Conservation (phyloP, 169 alveolate genomes). For the Eimeria praecox region DNA sequence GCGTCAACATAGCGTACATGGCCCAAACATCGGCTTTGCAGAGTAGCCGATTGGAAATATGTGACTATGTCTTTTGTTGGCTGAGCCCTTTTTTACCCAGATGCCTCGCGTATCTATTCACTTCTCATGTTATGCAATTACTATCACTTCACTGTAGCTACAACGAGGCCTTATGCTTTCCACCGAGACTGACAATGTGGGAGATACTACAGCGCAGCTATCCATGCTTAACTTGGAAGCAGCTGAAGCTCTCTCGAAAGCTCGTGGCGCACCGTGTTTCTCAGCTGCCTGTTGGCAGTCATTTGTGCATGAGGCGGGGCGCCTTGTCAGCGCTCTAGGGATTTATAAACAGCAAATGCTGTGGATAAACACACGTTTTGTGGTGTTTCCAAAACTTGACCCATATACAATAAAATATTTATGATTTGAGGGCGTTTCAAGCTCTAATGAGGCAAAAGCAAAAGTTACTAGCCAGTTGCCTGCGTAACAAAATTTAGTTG, state of each 20-base stretch:
- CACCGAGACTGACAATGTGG: not conserved
- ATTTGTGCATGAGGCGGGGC: slow-evolving; percentile 6
- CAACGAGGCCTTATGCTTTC: slow-evolving; percentile 9
- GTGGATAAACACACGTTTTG: not conserved
- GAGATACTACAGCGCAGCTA: not conserved
- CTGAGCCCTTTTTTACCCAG: slow-evolving; percentile 8
- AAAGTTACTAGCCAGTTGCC: not conserved
- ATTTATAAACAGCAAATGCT: not conserved
- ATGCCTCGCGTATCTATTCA: not conserved
- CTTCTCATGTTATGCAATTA: slow-evolving; percentile 24
- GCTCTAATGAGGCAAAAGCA: not conserved
- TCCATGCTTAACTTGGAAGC: not conserved
- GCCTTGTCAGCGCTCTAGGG: slow-evolving; percentile 36
- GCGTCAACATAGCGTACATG: slow-evolving; percentile 12
- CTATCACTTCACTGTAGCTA: not conserved
- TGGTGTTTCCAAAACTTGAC: not conserved
- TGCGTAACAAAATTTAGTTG: not conserved
- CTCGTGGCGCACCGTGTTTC: not conserved
- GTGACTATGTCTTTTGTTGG: slow-evolving; percentile 30
- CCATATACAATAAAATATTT: not conserved
- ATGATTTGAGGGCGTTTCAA: not conserved
- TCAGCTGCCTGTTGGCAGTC: slow-evolving; percentile 23
- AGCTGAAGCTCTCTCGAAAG: slow-evolving; percentile 19
- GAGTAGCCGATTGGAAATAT: not conserved
- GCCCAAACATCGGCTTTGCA: not conserved